phyloP scores from a whole-genome alignment of 768 basidiomycete species.

The Termitomyces sp. region DNA sequence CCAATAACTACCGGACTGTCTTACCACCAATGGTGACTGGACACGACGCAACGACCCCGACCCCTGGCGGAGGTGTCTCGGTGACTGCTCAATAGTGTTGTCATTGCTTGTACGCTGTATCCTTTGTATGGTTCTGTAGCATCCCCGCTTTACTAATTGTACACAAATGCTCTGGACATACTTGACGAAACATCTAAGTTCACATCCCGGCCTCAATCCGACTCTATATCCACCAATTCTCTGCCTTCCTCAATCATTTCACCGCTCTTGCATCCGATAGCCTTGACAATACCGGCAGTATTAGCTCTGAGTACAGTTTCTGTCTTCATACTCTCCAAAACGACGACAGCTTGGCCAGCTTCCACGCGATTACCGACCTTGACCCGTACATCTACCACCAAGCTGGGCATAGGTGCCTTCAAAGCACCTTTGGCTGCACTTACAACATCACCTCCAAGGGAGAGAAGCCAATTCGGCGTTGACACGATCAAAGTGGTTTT shows the following conservation, averaged over 20 bases:
- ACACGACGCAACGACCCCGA: conserved; percentile 44
- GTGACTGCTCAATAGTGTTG: conserved; percentile 1
- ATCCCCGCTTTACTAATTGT: not conserved
- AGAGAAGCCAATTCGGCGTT: conserved; percentile 66
- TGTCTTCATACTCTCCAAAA: conserved; percentile 97
- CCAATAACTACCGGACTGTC: conserved; percentile 31
- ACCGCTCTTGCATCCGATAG: conserved; percentile 75
- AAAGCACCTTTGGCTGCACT: conserved; percentile 59
- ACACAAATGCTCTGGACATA: not conserved
- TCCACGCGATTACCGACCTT: conserved; percentile 73
- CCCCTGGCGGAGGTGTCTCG: conserved; percentile 23
- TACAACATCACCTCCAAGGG: conserved; percentile 57
- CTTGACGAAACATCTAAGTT: too few relatives aligned
- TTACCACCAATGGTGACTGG: conserved; percentile 38
- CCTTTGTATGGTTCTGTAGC: not conserved
- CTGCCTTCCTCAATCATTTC: conserved; percentile 90
- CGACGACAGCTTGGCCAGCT: conserved; percentile 75
- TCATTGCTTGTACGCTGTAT: not conserved
- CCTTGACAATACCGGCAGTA: conserved; percentile 62
- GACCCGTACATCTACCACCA: conserved; percentile 86
- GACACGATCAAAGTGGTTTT: conserved; percentile 65
- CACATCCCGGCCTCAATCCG: not conserved
- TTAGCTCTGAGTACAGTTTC: conserved; percentile 83
- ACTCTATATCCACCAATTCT: conserved; percentile 67
- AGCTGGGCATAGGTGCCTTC: conserved; percentile 89